Evolutionary conservation across 352 stramenopile species (phyloP).

Genomic region (Phytopythium boreale): DNA sequence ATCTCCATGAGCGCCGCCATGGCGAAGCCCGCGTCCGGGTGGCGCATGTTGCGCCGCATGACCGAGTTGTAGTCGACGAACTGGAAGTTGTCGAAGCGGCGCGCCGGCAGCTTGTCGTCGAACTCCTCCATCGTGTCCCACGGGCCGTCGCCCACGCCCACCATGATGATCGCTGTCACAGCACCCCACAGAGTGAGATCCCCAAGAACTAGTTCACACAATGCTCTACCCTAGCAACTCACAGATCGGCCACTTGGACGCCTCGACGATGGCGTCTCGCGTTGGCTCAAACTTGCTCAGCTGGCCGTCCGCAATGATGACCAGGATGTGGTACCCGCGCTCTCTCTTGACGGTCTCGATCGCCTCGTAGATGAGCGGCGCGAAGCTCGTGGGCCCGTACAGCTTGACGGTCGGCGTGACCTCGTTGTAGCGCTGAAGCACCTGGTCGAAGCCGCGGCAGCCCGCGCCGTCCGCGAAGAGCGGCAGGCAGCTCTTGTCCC

Average conservation of each 20-base stretch:
- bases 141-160: constrained; percentile 46
- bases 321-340: constrained; percentile 71
- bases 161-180: constrained; percentile 36
- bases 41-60: constrained; percentile 37
- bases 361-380: constrained; percentile 58
- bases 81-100: constrained; percentile 84
- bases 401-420: constrained; percentile 56
- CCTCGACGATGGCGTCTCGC: constrained; percentile 56
- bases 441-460: constrained; percentile 54
- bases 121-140: constrained; percentile 78
- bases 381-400: constrained; percentile 72
- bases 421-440: constrained; percentile 57
- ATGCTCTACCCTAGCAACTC: constrained; percentile 6
- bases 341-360: constrained; percentile 40
- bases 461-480: constrained; percentile 29
- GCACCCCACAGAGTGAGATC: neutral
- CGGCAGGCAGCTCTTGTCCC: constrained; percentile 46
- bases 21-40: constrained; percentile 38
- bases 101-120: constrained; percentile 59
- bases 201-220: neutral
- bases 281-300: constrained; percentile 58
- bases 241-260: constrained; percentile 66
- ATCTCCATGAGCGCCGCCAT: constrained; percentile 48
- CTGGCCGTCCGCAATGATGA: constrained; percentile 68
- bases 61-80: constrained; percentile 73